Evolutionary conservation across 2,329 filamentous ascomycete species (phyloP).

Genomic region (Dothideomycetidae sp.): DNA sequence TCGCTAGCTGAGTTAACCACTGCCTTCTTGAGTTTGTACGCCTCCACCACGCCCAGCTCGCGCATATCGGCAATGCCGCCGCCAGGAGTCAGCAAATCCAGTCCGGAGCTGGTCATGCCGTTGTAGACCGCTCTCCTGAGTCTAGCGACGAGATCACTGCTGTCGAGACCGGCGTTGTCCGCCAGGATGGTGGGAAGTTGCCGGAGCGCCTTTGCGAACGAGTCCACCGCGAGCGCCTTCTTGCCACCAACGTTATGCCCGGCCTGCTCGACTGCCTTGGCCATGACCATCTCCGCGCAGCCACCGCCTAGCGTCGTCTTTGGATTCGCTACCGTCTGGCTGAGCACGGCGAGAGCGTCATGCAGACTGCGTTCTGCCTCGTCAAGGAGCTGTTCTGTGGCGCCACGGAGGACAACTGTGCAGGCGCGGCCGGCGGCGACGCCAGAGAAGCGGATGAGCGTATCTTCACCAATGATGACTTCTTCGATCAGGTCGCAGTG

Average conservation of each 20-base stretch:
- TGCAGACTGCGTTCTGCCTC: conserved; percentile 93
- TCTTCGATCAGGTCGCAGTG: conserved; percentile 94
- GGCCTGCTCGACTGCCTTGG: conserved; percentile 87
- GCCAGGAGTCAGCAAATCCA: conserved; percentile 78
- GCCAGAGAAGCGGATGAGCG: conserved; percentile 91
- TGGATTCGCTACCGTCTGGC: conserved; percentile 89
- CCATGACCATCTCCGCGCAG: conserved; percentile 98
- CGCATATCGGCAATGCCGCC: conserved; percentile 94
- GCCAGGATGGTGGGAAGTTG: conserved; percentile 94
- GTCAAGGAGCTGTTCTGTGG: conserved; percentile 90
- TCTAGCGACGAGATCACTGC: conserved; percentile 80
- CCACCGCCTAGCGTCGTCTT: conserved; percentile 88
- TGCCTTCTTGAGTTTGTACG: conserved; percentile 97
- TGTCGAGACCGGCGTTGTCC: conserved; percentile 94
- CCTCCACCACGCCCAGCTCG: conserved; percentile 87
- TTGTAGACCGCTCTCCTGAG: conserved; percentile 91
- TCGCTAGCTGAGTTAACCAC: conserved; percentile 93
- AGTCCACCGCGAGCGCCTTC: conserved; percentile 83
- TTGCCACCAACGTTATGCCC: conserved; percentile 93
- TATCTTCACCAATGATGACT: conserved; percentile 96
- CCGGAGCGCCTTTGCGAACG: conserved; percentile 76
- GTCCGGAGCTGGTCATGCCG: conserved; percentile 78
- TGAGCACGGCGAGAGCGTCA: conserved; percentile 88
- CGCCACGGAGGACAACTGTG: conserved; percentile 90
- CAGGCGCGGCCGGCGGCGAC: conserved; percentile 88